Conservation (phyloP, 1,284 basidiomycete species). For the Veloporphyrellus conicus region DNA sequence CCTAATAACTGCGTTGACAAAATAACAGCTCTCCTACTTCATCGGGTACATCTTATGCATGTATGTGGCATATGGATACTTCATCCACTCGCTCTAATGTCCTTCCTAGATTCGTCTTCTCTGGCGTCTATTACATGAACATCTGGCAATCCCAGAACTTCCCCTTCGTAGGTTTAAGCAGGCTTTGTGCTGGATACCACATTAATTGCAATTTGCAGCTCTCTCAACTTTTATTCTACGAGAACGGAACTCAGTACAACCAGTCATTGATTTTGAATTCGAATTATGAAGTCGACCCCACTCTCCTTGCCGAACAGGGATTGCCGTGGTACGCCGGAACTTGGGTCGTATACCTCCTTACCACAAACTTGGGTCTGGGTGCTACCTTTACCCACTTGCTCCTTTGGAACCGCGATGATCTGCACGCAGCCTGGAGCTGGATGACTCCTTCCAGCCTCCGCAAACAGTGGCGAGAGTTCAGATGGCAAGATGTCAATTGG, state of each 20-base stretch:
- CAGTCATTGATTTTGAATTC: constrained; percentile 47
- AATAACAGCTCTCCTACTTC: constrained; percentile 37
- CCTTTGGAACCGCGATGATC: constrained; percentile 48
- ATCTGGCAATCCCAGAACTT: constrained; percentile 47
- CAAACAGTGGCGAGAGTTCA: constrained; percentile 25
- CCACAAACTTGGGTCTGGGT: constrained; percentile 35
- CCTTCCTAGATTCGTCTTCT: constrained; percentile 38
- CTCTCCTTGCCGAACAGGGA: constrained; percentile 42
- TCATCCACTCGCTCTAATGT: constrained; percentile 2
- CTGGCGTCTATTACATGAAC: constrained; percentile 42
- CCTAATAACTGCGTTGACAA: background rate
- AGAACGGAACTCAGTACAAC: constrained; percentile 46
- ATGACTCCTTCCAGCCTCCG: constrained; percentile 25
- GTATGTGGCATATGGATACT: constrained; percentile 24
- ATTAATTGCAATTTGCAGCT: constrained; percentile 26
- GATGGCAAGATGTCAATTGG: constrained; percentile 36
- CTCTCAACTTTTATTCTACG: constrained; percentile 50
- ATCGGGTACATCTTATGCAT: constrained; percentile 45
- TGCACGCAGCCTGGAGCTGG: constrained; percentile 45
- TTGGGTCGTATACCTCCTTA: constrained; percentile 39
- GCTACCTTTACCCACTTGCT: constrained; percentile 51
- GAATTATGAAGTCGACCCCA: constrained; percentile 45
- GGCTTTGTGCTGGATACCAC: background rate
- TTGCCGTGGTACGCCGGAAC: constrained; percentile 35
- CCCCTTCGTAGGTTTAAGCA: constrained; percentile 41